Evolutionary conservation across 768 basidiomycete genomes (phyloP), one percentile per base, ranked within the genome.

Genomic region (Russula vinacea): DNA sequence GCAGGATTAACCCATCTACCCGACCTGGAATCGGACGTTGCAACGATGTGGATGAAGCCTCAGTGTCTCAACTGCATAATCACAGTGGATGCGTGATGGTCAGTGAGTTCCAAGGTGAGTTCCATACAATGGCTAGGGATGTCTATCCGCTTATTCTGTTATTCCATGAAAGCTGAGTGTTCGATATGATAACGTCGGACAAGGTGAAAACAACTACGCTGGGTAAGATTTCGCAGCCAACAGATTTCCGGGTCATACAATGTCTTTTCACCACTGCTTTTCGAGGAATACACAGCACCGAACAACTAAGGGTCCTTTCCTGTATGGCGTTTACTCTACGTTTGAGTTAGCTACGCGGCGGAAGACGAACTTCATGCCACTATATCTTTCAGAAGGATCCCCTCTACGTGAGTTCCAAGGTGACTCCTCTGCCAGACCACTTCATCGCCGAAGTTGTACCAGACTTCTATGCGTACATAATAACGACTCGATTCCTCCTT

Each of bases 311-410:
- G n/a, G 14, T 8, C 19, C 2, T 24, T 3, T 29, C 53, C 53
- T 0, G 24, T 47, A 47, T 62, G 60, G 60, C n/a, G 2, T 4
- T 7, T 55, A 5, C 17, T 19, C 44, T 2, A 39, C 26, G 47
- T 17, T 17, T 47, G 53, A 33, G 53, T 62, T 19, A 17, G 11
- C 7, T 22, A 55, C 39, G 60, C 17, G 14, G 26, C 4, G 22
- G 33, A 62, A 22, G 53, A 62, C 16, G 60, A 62, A 39, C 53
- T 62, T n/a, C 60, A 45, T n/a, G 33, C 55, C 33, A 55, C 53
- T 11, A 49, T 62, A n/a, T 33, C 26, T 10, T 29, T 60, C 42
- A 60, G 17, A 45, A 60, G 17, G 51, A 32, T 52, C 29, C 42
- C 13, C 22, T 33, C 40, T 42, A 17, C 17, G 17, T 42, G 17